phyloP scores from a whole-genome alignment of 371 early-diverging fungal species.

The Rhizomucor miehei region DNA sequence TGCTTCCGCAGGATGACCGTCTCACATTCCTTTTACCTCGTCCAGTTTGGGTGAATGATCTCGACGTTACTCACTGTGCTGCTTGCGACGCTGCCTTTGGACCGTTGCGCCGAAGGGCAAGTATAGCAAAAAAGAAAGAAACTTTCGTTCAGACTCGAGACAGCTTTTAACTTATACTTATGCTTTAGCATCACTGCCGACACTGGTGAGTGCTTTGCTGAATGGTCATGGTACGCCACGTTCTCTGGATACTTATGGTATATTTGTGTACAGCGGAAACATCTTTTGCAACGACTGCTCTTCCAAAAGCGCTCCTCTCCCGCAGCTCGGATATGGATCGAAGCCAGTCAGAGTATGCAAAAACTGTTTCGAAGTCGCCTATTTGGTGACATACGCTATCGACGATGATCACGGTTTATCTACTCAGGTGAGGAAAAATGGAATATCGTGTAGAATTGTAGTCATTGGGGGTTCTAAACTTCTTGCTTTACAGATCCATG shows the following conservation, averaged over 20 bases:
- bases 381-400: constrained; percentile 59
- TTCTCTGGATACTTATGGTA: too few species aligned
- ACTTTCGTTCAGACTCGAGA: not conserved
- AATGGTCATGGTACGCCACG: too few species aligned
- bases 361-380: constrained; percentile 62
- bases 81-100: constrained; percentile 39
- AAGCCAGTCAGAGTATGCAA: constrained; percentile 62
- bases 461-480: too few species aligned
- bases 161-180: not conserved
- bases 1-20: constrained; percentile 31
- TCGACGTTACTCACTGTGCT: constrained; percentile 37
- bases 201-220: constrained; percentile 48
- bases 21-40: constrained; percentile 46
- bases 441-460: too few species aligned
- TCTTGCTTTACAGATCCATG: too few species aligned
- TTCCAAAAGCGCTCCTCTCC: constrained; percentile 52
- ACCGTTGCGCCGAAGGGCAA: constrained; percentile 46
- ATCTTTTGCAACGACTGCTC: constrained; percentile 66
- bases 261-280: constrained; percentile 63
- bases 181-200: constrained; percentile 60
- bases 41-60: constrained; percentile 52
- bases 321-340: constrained; percentile 60
- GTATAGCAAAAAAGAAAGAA: not conserved
- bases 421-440: constrained; percentile 51
- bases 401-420: constrained; percentile 60